A percentile compares a stretch with the other conserved stretches of the same genome.
phyloP scores from a whole-genome alignment of 345 rosid genomes.

The Eutrema heterophyllum region DNA sequence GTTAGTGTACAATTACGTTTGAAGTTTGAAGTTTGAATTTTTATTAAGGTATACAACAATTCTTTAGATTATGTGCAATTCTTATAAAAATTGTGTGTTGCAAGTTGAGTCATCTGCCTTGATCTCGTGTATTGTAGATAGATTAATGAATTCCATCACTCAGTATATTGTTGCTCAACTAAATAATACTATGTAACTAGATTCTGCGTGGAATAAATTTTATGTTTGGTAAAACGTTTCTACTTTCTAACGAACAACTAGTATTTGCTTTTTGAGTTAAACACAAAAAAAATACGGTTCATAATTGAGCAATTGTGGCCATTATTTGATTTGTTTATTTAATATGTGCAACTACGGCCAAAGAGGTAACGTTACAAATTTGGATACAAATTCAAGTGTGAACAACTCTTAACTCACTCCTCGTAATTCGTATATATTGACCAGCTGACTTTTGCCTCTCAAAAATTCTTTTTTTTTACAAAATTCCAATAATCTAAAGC shows the following conservation, averaged over 20 bases:
- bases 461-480: no score
- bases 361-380: background rate
- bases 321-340: background rate
- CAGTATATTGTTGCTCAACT: no score
- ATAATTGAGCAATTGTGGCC: background rate
- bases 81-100: background rate
- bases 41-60: background rate
- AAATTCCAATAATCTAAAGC: no score
- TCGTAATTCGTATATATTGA: slow-evolving; percentile 5
- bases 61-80: background rate
- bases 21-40: background rate
- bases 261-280: background rate
- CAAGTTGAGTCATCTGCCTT: background rate
- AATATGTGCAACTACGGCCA: slow-evolving; percentile 1
- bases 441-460: slow-evolving; percentile 1
- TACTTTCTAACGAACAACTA: background rate
- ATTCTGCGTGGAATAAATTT: background rate
- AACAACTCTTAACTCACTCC: slow-evolving; percentile 14
- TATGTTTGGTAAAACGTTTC: background rate
- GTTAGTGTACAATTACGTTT: background rate
- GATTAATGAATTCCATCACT: background rate
- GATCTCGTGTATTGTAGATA: background rate
- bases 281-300: background rate
- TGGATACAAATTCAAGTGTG: slow-evolving; percentile 12
- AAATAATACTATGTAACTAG: no score